phyloP scores from a whole-genome alignment of 768 basidiomycete genomes.

The Kwoniella botswanensis region DNA sequence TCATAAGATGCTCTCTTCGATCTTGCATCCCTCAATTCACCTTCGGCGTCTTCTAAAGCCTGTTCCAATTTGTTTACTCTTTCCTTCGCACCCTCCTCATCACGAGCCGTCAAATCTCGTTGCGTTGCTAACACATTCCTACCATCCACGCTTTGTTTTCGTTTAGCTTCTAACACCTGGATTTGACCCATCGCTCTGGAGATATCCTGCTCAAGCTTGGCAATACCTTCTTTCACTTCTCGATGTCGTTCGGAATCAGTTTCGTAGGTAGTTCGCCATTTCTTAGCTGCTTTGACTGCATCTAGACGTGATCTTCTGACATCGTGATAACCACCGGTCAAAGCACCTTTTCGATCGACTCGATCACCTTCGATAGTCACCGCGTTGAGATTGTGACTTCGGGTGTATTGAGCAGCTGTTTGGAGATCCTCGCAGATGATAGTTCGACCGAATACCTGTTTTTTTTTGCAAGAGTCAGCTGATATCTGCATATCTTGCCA shows the following conservation, averaged over 20 bases:
- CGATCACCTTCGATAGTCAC: conserved; percentile 98
- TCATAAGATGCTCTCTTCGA: conserved; percentile 70
- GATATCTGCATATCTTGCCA: no score
- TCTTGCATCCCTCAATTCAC: conserved; percentile 69
- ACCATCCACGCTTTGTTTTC: conserved; percentile 71
- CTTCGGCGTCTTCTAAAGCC: conserved; percentile 73
- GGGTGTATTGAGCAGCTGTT: conserved; percentile 90
- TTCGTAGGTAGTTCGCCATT: conserved; percentile 75
- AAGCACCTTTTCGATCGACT: conserved; percentile 91
- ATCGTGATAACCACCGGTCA: conserved; percentile 97
- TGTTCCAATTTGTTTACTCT: conserved; percentile 70
- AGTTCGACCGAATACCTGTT: conserved; percentile 86
- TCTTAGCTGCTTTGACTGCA: conserved; percentile 74
- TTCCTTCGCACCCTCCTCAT: conserved; percentile 72
- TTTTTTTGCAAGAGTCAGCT: no score
- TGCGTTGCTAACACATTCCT: conserved; percentile 73
- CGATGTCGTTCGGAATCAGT: conserved; percentile 68
- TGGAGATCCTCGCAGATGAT: conserved; percentile 92
- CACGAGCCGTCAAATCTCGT: conserved; percentile 65
- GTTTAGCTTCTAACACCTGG: conserved; percentile 71
- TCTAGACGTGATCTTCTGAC: conserved; percentile 87
- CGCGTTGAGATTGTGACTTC: conserved; percentile 91
- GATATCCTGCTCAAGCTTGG: conserved; percentile 81
- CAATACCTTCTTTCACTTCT: conserved; percentile 75
- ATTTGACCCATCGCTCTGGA: conserved; percentile 74